Evolutionary conservation across 2,329 filamentous ascomycete genomes (phyloP).

Genomic region (Diplodia corticola): DNA sequence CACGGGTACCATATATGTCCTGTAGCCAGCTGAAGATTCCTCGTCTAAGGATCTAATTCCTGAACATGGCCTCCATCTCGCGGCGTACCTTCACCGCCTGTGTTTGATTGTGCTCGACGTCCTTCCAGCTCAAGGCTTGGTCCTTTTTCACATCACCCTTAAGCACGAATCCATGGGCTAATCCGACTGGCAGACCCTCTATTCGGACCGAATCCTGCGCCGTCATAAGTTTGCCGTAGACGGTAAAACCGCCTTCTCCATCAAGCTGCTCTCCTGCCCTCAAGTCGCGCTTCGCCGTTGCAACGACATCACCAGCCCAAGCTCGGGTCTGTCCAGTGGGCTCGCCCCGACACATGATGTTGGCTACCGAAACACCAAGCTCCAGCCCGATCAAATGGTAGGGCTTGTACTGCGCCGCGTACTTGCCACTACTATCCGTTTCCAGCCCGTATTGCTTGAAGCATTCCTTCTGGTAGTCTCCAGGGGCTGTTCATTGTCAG

Average conservation of each 20-base stretch:
- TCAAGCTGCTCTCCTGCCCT: conserved; percentile 48
- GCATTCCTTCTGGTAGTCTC: conserved; percentile 45
- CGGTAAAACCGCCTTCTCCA: conserved; percentile 49
- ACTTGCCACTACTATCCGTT: conserved; percentile 45
- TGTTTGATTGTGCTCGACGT: conserved; percentile 46
- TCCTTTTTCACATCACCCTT: conserved; percentile 46
- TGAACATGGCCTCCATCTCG: conserved; percentile 46
- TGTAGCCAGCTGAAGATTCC: too few species aligned
- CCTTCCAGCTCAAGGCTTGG: conserved; percentile 46
- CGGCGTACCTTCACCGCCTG: conserved; percentile 45
- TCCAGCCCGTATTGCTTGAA: conserved; percentile 50
- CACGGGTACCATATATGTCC: too few species aligned
- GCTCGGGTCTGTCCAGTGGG: conserved; percentile 49
- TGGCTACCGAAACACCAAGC: conserved; percentile 47
- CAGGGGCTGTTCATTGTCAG: conserved; percentile 31
- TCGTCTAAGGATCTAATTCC: not conserved
- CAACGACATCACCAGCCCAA: conserved; percentile 49
- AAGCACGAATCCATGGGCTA: conserved; percentile 46
- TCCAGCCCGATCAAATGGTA: conserved; percentile 52
- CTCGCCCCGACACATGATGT: conserved; percentile 49
- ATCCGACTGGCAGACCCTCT: conserved; percentile 46
- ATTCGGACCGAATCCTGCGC: conserved; percentile 44
- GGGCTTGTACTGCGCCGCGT: conserved; percentile 50
- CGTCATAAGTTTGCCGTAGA: conserved; percentile 48
- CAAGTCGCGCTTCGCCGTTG: conserved; percentile 50